These are phyloP conservation scores for Venturia oleaginea DNA, from an alignment of 2,329 filamentous ascomycete genomes.

Conservation along the genomic window DNA sequence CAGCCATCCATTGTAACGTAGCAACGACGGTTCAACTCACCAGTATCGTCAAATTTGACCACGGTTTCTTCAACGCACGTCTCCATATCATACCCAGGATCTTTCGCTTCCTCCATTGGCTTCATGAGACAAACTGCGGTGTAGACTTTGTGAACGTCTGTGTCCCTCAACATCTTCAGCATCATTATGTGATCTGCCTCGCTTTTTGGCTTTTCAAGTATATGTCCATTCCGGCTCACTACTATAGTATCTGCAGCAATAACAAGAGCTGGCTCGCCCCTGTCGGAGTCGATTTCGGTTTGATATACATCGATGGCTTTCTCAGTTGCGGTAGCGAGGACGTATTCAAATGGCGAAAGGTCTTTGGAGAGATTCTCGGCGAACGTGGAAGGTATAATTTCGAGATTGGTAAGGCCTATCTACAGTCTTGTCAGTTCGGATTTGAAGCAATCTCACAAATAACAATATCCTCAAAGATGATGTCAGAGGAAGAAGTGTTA, in stretches of 20 bases:
- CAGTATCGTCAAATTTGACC: constrained; percentile 70
- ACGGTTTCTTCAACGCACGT: constrained; percentile 80
- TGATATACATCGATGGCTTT: constrained; percentile 72
- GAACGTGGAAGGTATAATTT: constrained; percentile 73
- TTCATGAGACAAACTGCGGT: constrained; percentile 79
- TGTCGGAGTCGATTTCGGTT: constrained; percentile 46
- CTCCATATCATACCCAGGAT: constrained; percentile 79
- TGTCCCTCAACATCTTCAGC: constrained; percentile 73
- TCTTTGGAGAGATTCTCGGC: constrained; percentile 79
- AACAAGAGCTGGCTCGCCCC: constrained; percentile 70
- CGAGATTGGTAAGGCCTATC: constrained; percentile 72
- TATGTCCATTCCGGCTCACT: constrained; percentile 61
- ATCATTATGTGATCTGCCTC: constrained; percentile 76
- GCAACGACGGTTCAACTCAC: constrained; percentile 19
- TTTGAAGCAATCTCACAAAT: not conserved
- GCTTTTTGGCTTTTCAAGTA: constrained; percentile 83
- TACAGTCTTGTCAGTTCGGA: constrained; percentile 27
- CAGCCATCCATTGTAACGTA: not conserved
- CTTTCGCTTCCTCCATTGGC: constrained; percentile 67
- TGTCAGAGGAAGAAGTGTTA: constrained; percentile 25
- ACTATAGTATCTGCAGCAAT: constrained; percentile 89
- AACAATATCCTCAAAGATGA: not conserved
- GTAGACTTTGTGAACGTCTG: constrained; percentile 40
- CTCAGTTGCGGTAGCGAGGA: constrained; percentile 71
- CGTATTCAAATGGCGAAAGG: constrained; percentile 81